These are phyloP conservation scores for Penicillium lividum DNA, from an alignment of 495 filamentous ascomycete genomes.

Conservation along the genomic window DNA sequence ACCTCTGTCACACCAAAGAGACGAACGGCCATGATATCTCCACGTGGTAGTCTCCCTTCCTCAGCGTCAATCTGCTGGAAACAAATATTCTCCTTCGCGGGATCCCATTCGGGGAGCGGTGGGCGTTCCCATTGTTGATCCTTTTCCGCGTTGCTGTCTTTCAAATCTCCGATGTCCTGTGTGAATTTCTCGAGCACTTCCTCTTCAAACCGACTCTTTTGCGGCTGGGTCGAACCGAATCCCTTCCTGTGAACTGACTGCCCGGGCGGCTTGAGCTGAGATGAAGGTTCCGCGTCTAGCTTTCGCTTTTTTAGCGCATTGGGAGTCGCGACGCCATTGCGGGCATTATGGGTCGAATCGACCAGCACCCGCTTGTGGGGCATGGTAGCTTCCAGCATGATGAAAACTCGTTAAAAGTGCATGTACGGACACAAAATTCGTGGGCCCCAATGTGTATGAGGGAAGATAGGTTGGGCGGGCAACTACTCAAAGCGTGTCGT, in stretches of 20 bases:
- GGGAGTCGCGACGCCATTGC: constrained; percentile 49
- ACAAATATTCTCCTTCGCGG: constrained; percentile 67
- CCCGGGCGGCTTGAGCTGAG: constrained; percentile 58
- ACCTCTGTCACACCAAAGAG: constrained; percentile 98
- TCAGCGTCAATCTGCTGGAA: constrained; percentile 98
- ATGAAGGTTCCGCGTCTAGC: constrained; percentile 58
- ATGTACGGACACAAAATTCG: neutral
- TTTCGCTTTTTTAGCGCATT: constrained; percentile 73
- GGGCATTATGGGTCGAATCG: constrained; percentile 56
- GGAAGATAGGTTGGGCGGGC: neutral
- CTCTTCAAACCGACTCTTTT: constrained; percentile 88
- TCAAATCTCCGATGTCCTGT: constrained; percentile 84
- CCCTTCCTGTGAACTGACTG: constrained; percentile 57
- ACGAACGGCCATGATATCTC: constrained; percentile 73
- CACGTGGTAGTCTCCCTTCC: constrained; percentile 71
- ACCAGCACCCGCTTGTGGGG: constrained; percentile 60
- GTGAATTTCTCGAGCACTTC: constrained; percentile 93
- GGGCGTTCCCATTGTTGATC: constrained; percentile 95
- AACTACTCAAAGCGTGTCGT: constrained; percentile 1
- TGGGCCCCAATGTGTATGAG: neutral
- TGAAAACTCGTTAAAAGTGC: constrained; percentile 22
- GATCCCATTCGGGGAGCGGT: constrained; percentile 68
- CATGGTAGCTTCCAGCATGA: constrained; percentile 54
- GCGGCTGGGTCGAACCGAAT: constrained; percentile 72
- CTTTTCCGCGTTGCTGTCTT: constrained; percentile 81